phyloP scores from a whole-genome alignment of 306 rosid species.

The Cucumis hystrix region DNA sequence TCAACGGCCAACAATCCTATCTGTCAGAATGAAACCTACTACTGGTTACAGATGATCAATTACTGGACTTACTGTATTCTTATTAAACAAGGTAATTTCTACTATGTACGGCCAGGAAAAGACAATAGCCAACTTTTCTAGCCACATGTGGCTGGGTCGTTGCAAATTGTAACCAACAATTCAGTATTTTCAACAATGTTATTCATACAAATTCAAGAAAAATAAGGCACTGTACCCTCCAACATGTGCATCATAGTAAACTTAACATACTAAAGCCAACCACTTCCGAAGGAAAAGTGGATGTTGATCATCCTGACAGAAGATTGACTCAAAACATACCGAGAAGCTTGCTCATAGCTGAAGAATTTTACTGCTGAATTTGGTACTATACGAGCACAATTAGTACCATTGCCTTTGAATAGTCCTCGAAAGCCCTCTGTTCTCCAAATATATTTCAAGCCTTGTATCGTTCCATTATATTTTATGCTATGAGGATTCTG shows the following conservation, averaged over 20 bases:
- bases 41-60: background rate
- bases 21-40: background rate
- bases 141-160: background rate
- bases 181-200: background rate
- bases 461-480: slow-evolving; percentile 89
- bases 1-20: background rate
- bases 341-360: slow-evolving; percentile 97
- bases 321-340: slow-evolving; percentile 33
- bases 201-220: background rate
- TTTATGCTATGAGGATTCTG: slow-evolving; percentile 88
- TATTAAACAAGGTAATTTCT: background rate
- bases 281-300: background rate
- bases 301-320: background rate
- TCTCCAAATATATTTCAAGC: slow-evolving; percentile 89
- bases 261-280: background rate
- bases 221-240: background rate
- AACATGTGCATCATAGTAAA: background rate
- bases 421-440: slow-evolving; percentile 91
- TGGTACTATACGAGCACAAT: slow-evolving; percentile 95
- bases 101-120: background rate
- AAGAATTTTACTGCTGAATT: slow-evolving; percentile 96
- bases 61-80: background rate
- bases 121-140: background rate
- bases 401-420: slow-evolving; percentile 93
- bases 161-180: background rate